Evolutionary conservation across 1,284 basidiomycete species (phyloP), one percentile per base, ranked within the genome.

Genomic region (Lentinula novae-zelandiae): DNA sequence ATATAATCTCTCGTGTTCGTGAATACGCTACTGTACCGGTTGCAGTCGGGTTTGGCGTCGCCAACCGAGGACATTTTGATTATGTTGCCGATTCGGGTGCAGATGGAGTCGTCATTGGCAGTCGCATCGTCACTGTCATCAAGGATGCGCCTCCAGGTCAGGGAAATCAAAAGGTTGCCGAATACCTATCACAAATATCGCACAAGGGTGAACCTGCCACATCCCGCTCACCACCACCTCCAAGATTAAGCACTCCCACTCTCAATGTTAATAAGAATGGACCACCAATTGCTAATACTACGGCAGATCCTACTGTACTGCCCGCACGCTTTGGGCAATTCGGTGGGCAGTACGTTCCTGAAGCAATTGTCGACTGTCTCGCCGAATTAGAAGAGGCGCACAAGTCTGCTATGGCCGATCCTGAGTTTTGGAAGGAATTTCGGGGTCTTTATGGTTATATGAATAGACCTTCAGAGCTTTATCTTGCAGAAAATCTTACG

Each of bases 341-440:
- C 70, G 97, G 97, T 39, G 97, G 97, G 1, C 95, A 98, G 69
- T 99, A 95, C 75, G 95, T 98, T 4, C 94, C 97, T 1, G 97
- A 99, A 75, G 89, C 95, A 6, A 80, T 99, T 34, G 90, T 95
- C 65, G 95, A 96, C 70, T 95, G 93, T 69, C 81, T 98, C 50
- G 78, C 84, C 33, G 96, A 99, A 78, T 82, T 99, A 40, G 96
- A 98, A 75, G 86, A 86, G 62, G 95, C 93, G 44, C 96, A 98
- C 75, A 88, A 91, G 67, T 77, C 84, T 53, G 96, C 96, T 8
- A 84, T 93, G 71, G 82, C 81, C 20, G 96, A 99, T 73, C 94
- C 96, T 0, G 81, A 82, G 69, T 99, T 99, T 77, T 93, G 90
- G 90, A 87, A 92, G 70, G 97, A 99, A 78, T 95, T 95, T 73